phyloP scores from a whole-genome alignment of 1,284 basidiomycete genomes.

The Apiotrichum mycotoxinovorans region DNA sequence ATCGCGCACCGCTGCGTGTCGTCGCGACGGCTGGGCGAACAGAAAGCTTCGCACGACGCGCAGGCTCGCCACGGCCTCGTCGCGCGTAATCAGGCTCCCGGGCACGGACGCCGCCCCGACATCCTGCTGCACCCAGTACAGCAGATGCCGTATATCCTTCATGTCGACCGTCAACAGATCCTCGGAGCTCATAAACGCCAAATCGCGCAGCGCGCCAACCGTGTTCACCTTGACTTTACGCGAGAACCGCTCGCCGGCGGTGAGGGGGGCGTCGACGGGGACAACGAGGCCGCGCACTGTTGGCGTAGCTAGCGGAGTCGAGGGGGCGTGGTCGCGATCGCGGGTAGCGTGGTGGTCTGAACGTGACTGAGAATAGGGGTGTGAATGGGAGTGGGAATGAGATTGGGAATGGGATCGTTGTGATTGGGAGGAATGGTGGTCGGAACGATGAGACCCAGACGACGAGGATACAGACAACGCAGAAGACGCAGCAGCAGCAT shows the following conservation, averaged over 20 bases:
- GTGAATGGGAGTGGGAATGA: not conserved
- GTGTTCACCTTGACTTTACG: slow-evolving; percentile 9
- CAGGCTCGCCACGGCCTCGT: not conserved
- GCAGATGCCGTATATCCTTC: slow-evolving; percentile 12
- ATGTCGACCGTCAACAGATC: slow-evolving; percentile 4
- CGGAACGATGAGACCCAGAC: not conserved
- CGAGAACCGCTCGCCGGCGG: slow-evolving; percentile 13
- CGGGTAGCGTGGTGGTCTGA: not conserved
- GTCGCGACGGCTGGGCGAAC: slow-evolving; percentile 6
- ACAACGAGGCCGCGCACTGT: not conserved
- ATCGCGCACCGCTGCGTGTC: not conserved
- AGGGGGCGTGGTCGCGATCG: not conserved
- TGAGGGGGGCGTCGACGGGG: slow-evolving; percentile 4
- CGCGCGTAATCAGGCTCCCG: not conserved
- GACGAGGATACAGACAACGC: not conserved
- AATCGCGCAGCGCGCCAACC: slow-evolving; percentile 10
- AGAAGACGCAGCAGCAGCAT: not conserved
- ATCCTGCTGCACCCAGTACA: slow-evolving; percentile 6
- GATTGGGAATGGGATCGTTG: not conserved
- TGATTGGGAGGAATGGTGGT: not conserved
- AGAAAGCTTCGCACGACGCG: slow-evolving; percentile 6
- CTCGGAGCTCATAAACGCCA: not conserved
- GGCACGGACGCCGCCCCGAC: not conserved
- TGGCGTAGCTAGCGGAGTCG: not conserved
- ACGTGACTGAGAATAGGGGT: not conserved